These are phyloP conservation scores for Sclerotinia glacialis DNA, from an alignment of 2,329 filamentous ascomycete species.

Conservation along the genomic window DNA sequence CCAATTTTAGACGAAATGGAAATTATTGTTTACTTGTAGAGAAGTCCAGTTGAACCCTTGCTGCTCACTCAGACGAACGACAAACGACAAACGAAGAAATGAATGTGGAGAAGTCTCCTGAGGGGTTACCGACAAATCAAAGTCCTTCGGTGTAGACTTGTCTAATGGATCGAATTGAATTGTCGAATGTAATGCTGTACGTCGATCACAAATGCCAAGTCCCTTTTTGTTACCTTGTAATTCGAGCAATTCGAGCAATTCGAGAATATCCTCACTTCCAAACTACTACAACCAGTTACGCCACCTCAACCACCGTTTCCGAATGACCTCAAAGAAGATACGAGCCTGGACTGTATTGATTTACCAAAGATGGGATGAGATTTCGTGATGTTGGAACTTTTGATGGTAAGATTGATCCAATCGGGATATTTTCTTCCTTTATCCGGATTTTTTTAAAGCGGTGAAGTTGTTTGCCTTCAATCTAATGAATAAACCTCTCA, in stretches of 20 bases:
- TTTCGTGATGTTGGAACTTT: slow-evolving; percentile 5
- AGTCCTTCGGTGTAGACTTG: background rate
- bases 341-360: background rate
- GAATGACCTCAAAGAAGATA: slow-evolving; percentile 12
- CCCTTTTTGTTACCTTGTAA: background rate
- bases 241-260: background rate
- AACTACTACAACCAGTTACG: background rate
- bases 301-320: slow-evolving; percentile 4
- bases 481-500: background rate
- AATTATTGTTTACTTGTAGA: slow-evolving; percentile 14
- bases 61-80: background rate
- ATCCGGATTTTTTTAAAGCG: slow-evolving; percentile 6
- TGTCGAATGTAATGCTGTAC: slow-evolving; percentile 13
- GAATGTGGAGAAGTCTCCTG: slow-evolving; percentile 1
- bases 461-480: slow-evolving; percentile 8
- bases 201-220: slow-evolving; percentile 12
- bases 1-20: slow-evolving; percentile 9
- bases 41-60: slow-evolving; percentile 8
- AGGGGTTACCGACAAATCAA: slow-evolving; percentile 5
- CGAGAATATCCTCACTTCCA: slow-evolving; percentile 4
- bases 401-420: slow-evolving; percentile 9
- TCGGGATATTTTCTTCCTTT: slow-evolving; percentile 9
- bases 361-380: slow-evolving; percentile 15
- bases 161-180: slow-evolving; percentile 6
- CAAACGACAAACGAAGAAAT: slow-evolving; percentile 11